Percentiles rank a stretch among this genome's conserved stretches.
Evolutionary conservation across 2,329 filamentous ascomycete species (phyloP).

Genomic region (Sclerotinia spermophila): DNA sequence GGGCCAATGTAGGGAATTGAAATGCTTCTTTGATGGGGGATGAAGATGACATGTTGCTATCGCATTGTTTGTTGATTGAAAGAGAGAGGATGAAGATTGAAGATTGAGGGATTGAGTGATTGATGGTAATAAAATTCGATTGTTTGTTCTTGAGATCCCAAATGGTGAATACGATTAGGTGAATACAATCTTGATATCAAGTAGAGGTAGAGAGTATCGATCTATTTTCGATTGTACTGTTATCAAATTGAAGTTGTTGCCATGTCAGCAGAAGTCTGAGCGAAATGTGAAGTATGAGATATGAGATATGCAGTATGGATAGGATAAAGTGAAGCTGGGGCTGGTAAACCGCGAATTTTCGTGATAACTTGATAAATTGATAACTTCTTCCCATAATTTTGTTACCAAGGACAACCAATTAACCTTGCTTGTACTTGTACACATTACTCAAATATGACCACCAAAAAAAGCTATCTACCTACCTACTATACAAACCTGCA

Average conservation of each 20-base stretch:
- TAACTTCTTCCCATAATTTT: background rate
- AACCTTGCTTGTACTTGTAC: background rate
- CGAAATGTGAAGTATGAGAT: background rate
- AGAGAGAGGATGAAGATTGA: background rate
- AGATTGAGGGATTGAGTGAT: background rate
- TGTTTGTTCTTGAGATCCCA: background rate
- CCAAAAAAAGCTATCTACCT: background rate
- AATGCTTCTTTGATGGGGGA: constrained; percentile 32
- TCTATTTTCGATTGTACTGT: background rate
- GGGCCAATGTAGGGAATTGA: constrained; percentile 24
- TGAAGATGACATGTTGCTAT: constrained; percentile 14
- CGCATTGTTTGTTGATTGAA: constrained; percentile 6
- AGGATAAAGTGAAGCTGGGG: background rate
- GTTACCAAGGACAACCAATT: background rate
- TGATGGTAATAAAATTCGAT: background rate
- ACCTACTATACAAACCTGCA: background rate
- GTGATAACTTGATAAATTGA: constrained; percentile 1
- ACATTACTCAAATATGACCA: background rate
- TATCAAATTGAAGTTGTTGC: background rate
- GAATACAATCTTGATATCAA: background rate
- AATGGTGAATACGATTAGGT: background rate
- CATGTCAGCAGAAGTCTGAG: constrained; percentile 7
- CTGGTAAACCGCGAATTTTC: constrained; percentile 4
- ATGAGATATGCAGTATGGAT: background rate
- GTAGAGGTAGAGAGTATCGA: background rate